phyloP scores from a whole-genome alignment of 352 stramenopile species.

The Globisporangium rhizosaccharum region DNA sequence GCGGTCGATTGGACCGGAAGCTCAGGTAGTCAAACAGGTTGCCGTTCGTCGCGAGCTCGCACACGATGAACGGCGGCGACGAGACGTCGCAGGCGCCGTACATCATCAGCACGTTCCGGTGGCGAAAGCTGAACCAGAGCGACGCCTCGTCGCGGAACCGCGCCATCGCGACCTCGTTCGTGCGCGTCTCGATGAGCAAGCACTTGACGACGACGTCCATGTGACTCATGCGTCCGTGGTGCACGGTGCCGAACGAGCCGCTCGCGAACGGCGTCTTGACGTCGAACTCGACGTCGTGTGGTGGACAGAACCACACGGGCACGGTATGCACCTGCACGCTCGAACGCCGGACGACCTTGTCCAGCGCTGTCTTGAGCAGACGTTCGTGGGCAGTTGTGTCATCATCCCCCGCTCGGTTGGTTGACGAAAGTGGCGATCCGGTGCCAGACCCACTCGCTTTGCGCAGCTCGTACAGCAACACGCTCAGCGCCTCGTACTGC shows the following conservation, averaged over 20 bases:
- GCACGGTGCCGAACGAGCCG: slow-evolving; percentile 4
- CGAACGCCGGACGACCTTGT: slow-evolving; percentile 3
- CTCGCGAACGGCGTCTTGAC: not conserved
- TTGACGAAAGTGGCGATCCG: not conserved
- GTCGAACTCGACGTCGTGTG: slow-evolving; percentile 1
- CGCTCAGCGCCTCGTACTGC: slow-evolving; percentile 1
- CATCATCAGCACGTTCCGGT: too few species aligned
- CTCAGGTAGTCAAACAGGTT: too few species aligned
- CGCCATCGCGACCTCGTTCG: too few species aligned
- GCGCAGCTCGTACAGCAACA: slow-evolving; percentile 1
- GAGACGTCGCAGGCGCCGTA: too few species aligned
- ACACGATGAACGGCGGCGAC: too few species aligned
- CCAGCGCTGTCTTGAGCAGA: not conserved
- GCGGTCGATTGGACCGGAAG: too few species aligned
- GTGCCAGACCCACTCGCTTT: not conserved
- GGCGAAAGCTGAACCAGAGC: too few species aligned
- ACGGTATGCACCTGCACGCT: not conserved
- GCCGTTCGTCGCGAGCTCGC: too few species aligned
- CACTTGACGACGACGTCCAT: too few species aligned
- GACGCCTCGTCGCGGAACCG: too few species aligned
- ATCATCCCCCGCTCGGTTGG: too few species aligned
- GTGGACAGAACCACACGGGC: not conserved
- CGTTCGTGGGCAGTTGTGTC: not conserved
- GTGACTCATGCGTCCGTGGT: not conserved
- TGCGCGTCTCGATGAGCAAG: too few species aligned